A percentile compares a stretch with the other conserved stretches of the same genome.
phyloP scores from a whole-genome alignment of 306 rosid species.

The Lagenaria siceraria region DNA sequence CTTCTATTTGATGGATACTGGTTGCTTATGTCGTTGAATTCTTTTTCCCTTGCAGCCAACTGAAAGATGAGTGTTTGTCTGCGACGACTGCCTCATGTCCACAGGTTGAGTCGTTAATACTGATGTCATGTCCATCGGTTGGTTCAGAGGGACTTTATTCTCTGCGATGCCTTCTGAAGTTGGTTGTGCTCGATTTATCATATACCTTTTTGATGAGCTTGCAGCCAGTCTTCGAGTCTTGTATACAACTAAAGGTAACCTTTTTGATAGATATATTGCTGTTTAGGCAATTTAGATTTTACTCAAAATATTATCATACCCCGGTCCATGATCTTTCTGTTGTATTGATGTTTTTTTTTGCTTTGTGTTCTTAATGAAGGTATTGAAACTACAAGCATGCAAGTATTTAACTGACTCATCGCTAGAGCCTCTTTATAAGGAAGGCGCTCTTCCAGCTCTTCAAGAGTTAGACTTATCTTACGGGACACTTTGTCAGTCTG shows the following conservation, averaged over 20 bases:
- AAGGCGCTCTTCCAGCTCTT: slow-evolving; percentile 85
- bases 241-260: slow-evolving; percentile 68
- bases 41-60: slow-evolving; percentile 50
- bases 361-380: slow-evolving; percentile 34
- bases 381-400: slow-evolving; percentile 91
- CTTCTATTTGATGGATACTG: not conserved
- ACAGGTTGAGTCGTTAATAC: slow-evolving; percentile 66
- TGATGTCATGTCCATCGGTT: slow-evolving; percentile 89
- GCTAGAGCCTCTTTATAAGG: slow-evolving; percentile 88
- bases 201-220: slow-evolving; percentile 78
- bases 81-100: slow-evolving; percentile 87
- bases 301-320: not conserved
- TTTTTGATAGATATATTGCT: not conserved
- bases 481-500: slow-evolving; percentile 80
- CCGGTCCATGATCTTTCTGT: not conserved
- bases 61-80: slow-evolving; percentile 75
- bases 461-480: slow-evolving; percentile 92
- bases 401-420: slow-evolving; percentile 75
- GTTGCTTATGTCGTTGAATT: slow-evolving; percentile 14
- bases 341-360: slow-evolving; percentile 3
- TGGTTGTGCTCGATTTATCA: slow-evolving; percentile 75
- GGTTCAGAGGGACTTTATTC: slow-evolving; percentile 80
- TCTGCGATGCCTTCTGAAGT: slow-evolving; percentile 47
- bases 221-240: slow-evolving; percentile 84
- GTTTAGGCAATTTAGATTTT: not conserved